Conservation (phyloP, 495 filamentous ascomycete genomes). For the Bacidia gigantensis region DNA sequence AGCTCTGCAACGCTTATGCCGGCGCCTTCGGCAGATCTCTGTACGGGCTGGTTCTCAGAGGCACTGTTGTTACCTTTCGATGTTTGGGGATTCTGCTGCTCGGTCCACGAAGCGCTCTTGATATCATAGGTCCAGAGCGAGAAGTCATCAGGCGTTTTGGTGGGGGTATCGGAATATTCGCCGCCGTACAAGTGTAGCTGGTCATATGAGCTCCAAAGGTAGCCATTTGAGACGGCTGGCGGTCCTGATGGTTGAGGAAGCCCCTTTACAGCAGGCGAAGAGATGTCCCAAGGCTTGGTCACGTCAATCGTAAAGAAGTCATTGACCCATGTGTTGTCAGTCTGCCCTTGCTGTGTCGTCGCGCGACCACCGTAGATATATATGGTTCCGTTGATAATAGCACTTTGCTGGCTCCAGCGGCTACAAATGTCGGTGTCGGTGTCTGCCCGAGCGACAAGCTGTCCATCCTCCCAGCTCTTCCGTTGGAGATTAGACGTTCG, state of each 20-base stretch:
- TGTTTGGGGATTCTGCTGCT: constrained; percentile 40
- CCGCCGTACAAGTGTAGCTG: constrained; percentile 61
- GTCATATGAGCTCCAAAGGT: constrained; percentile 55
- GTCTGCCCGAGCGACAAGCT: constrained; percentile 12
- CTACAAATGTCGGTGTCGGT: constrained; percentile 46
- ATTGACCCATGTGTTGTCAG: constrained; percentile 51
- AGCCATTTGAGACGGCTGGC: constrained; percentile 54
- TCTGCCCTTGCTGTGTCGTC: constrained; percentile 38
- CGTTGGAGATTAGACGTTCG: background rate
- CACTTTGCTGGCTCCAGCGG: constrained; percentile 57
- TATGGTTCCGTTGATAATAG: constrained; percentile 55
- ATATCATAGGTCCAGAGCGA: constrained; percentile 59
- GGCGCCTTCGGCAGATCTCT: constrained; percentile 57
- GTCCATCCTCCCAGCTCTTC: background rate
- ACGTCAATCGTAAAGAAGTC: constrained; percentile 54
- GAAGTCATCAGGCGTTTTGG: constrained; percentile 34
- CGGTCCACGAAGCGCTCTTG: constrained; percentile 40
- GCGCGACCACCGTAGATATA: constrained; percentile 63
- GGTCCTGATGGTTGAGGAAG: constrained; percentile 54
- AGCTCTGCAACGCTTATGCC: constrained; percentile 53
- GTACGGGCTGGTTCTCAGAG: constrained; percentile 35
- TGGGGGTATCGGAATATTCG: constrained; percentile 48
- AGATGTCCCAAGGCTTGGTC: constrained; percentile 52
- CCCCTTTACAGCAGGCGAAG: constrained; percentile 42
- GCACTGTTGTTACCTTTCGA: constrained; percentile 44